A percentile compares a stretch with the other conserved stretches of the same genome.
phyloP scores from a whole-genome alignment of 1,284 basidiomycete species.

The Microbotryum lychnidis-dioicae region DNA sequence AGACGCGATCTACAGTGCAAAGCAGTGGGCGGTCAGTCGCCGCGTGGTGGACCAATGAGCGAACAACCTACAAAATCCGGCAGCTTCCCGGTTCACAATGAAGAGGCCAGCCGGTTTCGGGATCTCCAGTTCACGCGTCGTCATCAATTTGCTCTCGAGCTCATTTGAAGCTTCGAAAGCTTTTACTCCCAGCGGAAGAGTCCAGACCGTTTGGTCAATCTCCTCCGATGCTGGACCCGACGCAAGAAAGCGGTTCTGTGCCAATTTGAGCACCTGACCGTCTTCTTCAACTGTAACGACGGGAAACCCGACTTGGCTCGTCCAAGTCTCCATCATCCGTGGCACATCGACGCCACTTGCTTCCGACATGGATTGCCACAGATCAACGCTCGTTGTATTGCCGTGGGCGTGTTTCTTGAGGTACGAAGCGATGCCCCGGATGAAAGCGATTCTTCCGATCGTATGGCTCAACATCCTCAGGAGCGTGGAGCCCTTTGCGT shows the following conservation, averaged over 20 bases:
- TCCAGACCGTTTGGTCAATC: slow-evolving; percentile 90
- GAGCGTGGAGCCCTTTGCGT: slow-evolving; percentile 78
- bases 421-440: slow-evolving; percentile 55
- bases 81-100: slow-evolving; percentile 83
- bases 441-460: slow-evolving; percentile 70
- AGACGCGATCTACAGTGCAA: slow-evolving; percentile 59
- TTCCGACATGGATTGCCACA: slow-evolving; percentile 80
- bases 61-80: slow-evolving; percentile 64
- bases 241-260: slow-evolving; percentile 88
- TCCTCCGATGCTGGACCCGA: slow-evolving; percentile 65
- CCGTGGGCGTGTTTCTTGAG: slow-evolving; percentile 75
- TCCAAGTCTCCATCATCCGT: slow-evolving; percentile 86
- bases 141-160: slow-evolving; percentile 49
- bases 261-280: slow-evolving; percentile 48
- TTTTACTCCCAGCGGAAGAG: slow-evolving; percentile 67
- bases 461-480: slow-evolving; percentile 85
- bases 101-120: slow-evolving; percentile 58
- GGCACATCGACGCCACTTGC: slow-evolving; percentile 71
- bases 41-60: too few relatives aligned
- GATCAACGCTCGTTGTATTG: slow-evolving; percentile 76
- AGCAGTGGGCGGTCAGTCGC: background rate
- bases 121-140: slow-evolving; percentile 59
- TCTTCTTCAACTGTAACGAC: slow-evolving; percentile 78
- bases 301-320: slow-evolving; percentile 50
- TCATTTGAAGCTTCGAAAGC: slow-evolving; percentile 56